Conservation (phyloP, 352 stramenopile species). For the Phytophthora pistaciae region DNA sequence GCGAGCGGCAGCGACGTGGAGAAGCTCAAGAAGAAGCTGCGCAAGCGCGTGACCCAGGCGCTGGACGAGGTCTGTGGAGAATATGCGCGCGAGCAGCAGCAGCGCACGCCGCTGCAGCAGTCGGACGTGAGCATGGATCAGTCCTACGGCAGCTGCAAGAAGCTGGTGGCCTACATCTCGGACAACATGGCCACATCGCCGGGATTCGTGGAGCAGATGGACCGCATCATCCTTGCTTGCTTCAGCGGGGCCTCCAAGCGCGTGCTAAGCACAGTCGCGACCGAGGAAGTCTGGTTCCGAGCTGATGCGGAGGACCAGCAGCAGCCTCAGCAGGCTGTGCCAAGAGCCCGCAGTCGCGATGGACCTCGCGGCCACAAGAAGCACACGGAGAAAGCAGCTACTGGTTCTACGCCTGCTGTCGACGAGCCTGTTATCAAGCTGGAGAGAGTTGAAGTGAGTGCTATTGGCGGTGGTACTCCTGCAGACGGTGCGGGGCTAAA, state of each 20-base stretch:
- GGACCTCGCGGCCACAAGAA: conserved; percentile 4
- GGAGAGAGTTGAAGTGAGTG: conserved; percentile 19
- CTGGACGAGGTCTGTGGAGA: conserved; percentile 55
- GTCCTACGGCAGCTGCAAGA: conserved; percentile 58
- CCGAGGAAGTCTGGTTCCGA: conserved; percentile 62
- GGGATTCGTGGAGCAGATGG: conserved; percentile 72
- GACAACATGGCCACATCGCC: conserved; percentile 64
- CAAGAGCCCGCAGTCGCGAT: conserved; percentile 1
- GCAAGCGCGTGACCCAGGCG: conserved; percentile 49
- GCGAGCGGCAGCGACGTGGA: conserved; percentile 16
- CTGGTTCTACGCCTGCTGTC: neutral
- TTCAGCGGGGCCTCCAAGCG: conserved; percentile 61
- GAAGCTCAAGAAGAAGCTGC: conserved; percentile 33
- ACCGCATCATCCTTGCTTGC: conserved; percentile 74
- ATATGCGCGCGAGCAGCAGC: conserved; percentile 32
- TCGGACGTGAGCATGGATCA: conserved; percentile 46
- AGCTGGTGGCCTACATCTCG: conserved; percentile 63
- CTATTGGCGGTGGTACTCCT: conserved; percentile 1
- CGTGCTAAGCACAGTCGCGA: conserved; percentile 60
- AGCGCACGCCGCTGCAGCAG: conserved; percentile 8
- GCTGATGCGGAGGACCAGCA: neutral
- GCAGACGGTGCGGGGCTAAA: conserved; percentile 18
- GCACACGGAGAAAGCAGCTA: neutral
- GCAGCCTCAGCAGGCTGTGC: neutral
- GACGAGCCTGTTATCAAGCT: conserved; percentile 28